A percentile compares a stretch with the other conserved stretches of the same genome.
phyloP scores from a whole-genome alignment of 257 asterid species.

The Cinchona pubescens region DNA sequence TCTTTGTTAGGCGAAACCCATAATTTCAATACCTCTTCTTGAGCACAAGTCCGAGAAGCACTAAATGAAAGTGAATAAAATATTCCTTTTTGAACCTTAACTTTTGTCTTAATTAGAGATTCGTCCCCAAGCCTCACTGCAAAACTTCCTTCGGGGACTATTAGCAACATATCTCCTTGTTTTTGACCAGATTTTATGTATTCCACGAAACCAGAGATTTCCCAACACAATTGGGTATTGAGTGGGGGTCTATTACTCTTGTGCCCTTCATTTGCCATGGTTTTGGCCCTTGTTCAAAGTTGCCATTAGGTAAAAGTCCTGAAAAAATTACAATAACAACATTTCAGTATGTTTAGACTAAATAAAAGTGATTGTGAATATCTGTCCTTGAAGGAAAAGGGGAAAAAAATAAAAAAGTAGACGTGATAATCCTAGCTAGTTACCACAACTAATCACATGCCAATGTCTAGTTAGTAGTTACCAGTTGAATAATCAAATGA shows the following conservation, averaged over 20 bases:
- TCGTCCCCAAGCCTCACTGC: constrained; percentile 86
- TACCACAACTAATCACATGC: constrained; percentile 27
- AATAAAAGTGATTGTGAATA: too few species aligned
- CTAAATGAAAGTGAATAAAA: constrained; percentile 61
- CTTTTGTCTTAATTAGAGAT: constrained; percentile 57
- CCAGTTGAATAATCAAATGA: constrained; percentile 13
- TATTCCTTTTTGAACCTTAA: constrained; percentile 34
- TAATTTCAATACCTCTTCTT: constrained; percentile 57
- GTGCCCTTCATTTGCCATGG: constrained; percentile 63
- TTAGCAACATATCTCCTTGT: constrained; percentile 78
- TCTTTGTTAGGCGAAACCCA: constrained; percentile 44
- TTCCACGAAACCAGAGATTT: constrained; percentile 64
- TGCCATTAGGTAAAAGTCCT: constrained; percentile 78
- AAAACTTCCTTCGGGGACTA: constrained; percentile 75
- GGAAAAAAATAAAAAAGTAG: too few species aligned
- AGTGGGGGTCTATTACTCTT: constrained; percentile 45
- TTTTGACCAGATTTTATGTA: constrained; percentile 73
- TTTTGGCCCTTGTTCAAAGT: constrained; percentile 71
- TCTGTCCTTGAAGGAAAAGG: too few species aligned
- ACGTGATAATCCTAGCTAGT: not conserved
- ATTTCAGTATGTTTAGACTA: too few species aligned
- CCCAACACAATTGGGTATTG: constrained; percentile 83
- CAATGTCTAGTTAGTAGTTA: not conserved
- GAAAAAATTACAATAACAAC: constrained; percentile 11
- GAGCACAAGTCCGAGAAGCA: constrained; percentile 79